Conservation (phyloP, 2,329 filamentous ascomycete species). For the Aspergillus chevalieri region DNA sequence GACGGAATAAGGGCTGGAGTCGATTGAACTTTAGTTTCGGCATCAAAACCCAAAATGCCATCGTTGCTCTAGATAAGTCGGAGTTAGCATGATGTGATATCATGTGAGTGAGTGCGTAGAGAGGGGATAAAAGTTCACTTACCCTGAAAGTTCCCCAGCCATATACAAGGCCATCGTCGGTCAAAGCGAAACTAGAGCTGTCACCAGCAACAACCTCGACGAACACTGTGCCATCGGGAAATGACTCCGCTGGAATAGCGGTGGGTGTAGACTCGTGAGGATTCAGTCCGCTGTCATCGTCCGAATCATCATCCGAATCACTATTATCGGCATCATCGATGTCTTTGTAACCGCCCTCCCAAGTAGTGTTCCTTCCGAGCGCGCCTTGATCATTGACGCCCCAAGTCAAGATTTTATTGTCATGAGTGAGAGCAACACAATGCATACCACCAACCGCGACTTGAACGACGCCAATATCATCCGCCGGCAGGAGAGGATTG, state of each 20-base stretch:
- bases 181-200: conserved; percentile 55
- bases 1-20: conserved; percentile 44
- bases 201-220: conserved; percentile 55
- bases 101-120: conserved; percentile 3
- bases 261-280: conserved; percentile 51
- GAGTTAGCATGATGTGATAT: conserved; percentile 3
- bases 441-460: conserved; percentile 80
- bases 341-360: conserved; percentile 57
- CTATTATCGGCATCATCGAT: conserved; percentile 37
- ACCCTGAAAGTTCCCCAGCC: conserved; percentile 59
- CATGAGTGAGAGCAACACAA: conserved; percentile 65
- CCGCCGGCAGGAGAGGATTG: conserved; percentile 54
- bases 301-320: conserved; percentile 39
- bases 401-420: conserved; percentile 80
- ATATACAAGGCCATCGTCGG: conserved; percentile 55
- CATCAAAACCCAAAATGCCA: conserved; percentile 55
- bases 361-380: conserved; percentile 66
- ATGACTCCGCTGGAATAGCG: conserved; percentile 42
- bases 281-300: conserved; percentile 50
- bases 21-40: conserved; percentile 39
- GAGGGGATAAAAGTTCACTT: conserved; percentile 20
- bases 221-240: conserved; percentile 51
- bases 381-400: conserved; percentile 82
- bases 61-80: conserved; percentile 49
- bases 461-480: conserved; percentile 62